Percentiles rank a stretch among this genome's conserved stretches.
Conservation (phyloP, 2,329 filamentous ascomycete species). For the Cadophora gregata region DNA sequence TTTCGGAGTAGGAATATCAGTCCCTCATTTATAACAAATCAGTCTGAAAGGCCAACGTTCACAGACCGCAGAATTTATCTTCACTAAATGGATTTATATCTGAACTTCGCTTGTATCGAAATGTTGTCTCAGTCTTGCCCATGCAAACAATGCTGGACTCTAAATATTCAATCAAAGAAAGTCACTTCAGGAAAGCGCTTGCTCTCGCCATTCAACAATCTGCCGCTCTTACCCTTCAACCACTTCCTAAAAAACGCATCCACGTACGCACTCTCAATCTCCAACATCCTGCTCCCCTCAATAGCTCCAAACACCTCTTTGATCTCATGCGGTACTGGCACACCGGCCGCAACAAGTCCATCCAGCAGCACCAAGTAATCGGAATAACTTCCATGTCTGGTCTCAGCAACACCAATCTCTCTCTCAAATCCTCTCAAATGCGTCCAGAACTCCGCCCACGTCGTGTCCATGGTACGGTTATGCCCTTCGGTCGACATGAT, state of each 20-base stretch:
- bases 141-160: too few relatives aligned
- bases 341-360: constrained; percentile 18
- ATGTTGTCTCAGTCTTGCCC: too few relatives aligned
- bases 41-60: too few relatives aligned
- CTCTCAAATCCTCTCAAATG: constrained; percentile 34
- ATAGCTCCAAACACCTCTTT: constrained; percentile 32
- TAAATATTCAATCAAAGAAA: constrained; percentile 3
- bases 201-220: constrained; percentile 12
- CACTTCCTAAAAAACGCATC: constrained; percentile 34
- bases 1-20: too few relatives aligned
- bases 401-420: constrained; percentile 30
- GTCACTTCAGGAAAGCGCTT: constrained; percentile 16
- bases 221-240: constrained; percentile 26
- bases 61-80: too few relatives aligned
- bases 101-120: too few relatives aligned
- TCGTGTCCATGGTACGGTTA: constrained; percentile 32
- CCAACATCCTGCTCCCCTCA: constrained; percentile 32
- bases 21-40: too few relatives aligned
- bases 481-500: constrained; percentile 41
- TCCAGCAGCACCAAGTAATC: constrained; percentile 32
- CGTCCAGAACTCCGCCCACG: constrained; percentile 31
- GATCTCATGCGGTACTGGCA: constrained; percentile 15
- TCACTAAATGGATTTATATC: too few relatives aligned
- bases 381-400: constrained; percentile 31
- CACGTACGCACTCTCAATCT: constrained; percentile 37